Base-by-base conservation (phyloP, 129 eudicot species). In the Flaveria linearis region DNA sequence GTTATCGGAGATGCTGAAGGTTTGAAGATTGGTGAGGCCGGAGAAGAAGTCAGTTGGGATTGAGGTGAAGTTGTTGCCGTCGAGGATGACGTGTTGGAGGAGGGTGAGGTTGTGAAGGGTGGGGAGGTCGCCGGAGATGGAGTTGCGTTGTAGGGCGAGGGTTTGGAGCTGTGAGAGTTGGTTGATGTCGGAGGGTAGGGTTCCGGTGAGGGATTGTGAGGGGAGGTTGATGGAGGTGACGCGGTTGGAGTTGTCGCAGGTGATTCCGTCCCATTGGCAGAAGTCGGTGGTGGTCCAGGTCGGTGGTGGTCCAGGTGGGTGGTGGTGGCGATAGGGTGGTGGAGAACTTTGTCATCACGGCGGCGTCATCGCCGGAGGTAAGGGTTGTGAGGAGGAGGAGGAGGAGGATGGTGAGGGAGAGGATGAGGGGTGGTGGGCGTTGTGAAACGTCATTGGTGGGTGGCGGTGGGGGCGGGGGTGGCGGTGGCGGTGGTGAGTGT, bases 161-260 rank as follows among this genome's bases (percentile, higher is more conserved):
- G 80, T 63, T 67, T 65, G 50, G 66, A 88, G 89, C 33, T 60
- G 18, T 1, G 87, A 49, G 6, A 85, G 87, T 2, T 71, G 72
- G 41, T 72, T 67, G 50, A 88, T 49, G 9, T 81, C 79, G 0
- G 82, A 1, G 0, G 89, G 86, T 13, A 88, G 80, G 8, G 45
- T 49, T 8, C 89, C 89, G 13, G 79, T 65, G 46, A 88, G 74
- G 17, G 89, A 82, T 68, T 77, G 45, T 0, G 86, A 83, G 0
- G 30, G 50, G 36, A 88, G 76, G 62, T 76, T 75, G 15, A 88
- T 83, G 10, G 82, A 2, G 52, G 76, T 71, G 4, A 88, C 92
- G 2, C 73, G 71, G 7, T 42, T 45, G 9, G 87, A 80, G 0
- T 23, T 50, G 53, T 53, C 76, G 15, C 65, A 72, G 0, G 28